Evolutionary conservation across 139 green algal genomes (phyloP).

Genomic region (Chlamydomonas asymmetrica): DNA sequence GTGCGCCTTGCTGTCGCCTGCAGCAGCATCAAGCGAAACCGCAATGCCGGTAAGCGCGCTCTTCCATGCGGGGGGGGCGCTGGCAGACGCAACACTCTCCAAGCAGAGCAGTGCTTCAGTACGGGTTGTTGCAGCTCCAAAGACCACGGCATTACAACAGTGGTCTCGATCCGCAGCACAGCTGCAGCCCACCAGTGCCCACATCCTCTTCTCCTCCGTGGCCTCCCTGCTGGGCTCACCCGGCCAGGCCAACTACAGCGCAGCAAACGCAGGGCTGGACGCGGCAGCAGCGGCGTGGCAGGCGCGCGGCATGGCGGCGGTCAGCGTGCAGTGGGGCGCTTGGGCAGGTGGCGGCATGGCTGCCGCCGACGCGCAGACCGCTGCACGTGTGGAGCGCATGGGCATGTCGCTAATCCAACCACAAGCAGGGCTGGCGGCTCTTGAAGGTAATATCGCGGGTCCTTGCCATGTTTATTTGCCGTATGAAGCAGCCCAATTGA

Average conservation of each 20-base stretch:
- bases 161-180: too few species aligned
- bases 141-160: too few species aligned
- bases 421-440: constrained; percentile 52
- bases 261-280: constrained; percentile 69
- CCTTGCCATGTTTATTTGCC: too few species aligned
- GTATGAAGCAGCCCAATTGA: background rate
- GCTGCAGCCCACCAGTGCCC: constrained; percentile 13
- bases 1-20: background rate
- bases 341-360: constrained; percentile 74
- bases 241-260: constrained; percentile 74
- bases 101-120: constrained; percentile 54
- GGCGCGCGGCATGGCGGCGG: constrained; percentile 31
- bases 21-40: too few species aligned
- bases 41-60: constrained; percentile 35
- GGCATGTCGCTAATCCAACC: constrained; percentile 67
- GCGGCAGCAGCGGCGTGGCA: constrained; percentile 10
- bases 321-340: constrained; percentile 74
- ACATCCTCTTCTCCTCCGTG: constrained; percentile 74
- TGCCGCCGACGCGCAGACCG: constrained; percentile 40
- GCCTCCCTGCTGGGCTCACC: constrained; percentile 64
- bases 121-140: constrained; percentile 51
- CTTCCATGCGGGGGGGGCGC: constrained; percentile 75
- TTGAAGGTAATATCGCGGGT: constrained; percentile 38
- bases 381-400: constrained; percentile 57
- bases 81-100: constrained; percentile 67